Conservation (phyloP, 208 protist species). For the Leishmania amazonensis region DNA sequence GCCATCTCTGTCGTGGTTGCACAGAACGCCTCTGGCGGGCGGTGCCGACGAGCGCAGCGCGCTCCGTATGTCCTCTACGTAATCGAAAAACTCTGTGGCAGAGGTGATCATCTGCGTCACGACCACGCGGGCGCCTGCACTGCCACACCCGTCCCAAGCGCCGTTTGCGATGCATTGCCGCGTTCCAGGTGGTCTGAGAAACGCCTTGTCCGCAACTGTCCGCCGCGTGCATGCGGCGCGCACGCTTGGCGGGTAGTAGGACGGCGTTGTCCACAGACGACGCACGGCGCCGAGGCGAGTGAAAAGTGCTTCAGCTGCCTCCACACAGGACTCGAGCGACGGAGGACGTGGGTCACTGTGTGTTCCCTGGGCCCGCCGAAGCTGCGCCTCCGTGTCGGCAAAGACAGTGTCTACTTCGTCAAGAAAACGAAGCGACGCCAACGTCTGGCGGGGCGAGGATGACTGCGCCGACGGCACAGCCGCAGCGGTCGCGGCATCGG, state of each 20-base stretch:
- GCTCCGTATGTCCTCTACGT: constrained; percentile 25
- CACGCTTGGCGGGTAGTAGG: constrained; percentile 10
- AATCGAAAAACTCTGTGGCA: constrained; percentile 35
- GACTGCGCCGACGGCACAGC: background rate
- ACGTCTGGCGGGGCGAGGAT: background rate
- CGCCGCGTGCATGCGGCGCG: constrained; percentile 7
- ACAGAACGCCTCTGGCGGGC: background rate
- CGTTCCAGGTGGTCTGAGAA: background rate
- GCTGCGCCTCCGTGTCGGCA: constrained; percentile 14
- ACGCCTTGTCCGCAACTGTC: background rate
- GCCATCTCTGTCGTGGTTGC: background rate
- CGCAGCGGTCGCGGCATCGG: background rate
- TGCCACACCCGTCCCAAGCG: background rate
- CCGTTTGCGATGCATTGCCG: background rate
- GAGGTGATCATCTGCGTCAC: constrained; percentile 46
- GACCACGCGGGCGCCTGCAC: constrained; percentile 19
- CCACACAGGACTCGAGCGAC: constrained; percentile 6
- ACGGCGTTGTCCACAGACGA: constrained; percentile 19
- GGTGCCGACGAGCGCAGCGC: constrained; percentile 13
- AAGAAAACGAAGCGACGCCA: constrained; percentile 9
- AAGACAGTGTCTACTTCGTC: constrained; percentile 10
- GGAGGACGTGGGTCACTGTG: background rate
- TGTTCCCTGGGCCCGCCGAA: constrained; percentile 11
- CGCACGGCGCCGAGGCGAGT: constrained; percentile 18
- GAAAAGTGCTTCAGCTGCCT: background rate